Evolutionary conservation across 2,329 filamentous ascomycete genomes (phyloP).

Genomic region (Diplodia intermedia): DNA sequence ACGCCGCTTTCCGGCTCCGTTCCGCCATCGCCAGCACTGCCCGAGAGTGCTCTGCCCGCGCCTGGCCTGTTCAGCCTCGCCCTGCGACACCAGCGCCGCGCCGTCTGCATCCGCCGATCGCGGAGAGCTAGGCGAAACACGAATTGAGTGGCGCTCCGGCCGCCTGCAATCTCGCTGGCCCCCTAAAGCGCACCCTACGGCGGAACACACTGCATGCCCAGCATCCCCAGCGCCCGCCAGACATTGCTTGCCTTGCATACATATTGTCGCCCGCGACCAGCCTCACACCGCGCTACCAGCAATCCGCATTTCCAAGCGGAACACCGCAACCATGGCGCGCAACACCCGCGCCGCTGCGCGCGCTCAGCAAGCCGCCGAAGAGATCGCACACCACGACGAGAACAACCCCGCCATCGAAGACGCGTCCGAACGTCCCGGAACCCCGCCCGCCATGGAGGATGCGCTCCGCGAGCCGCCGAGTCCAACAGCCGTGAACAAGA

Average conservation of each 20-base stretch:
- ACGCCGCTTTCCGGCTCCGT: neutral
- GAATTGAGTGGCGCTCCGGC: slow-evolving; percentile 20
- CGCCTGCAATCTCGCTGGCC: slow-evolving; percentile 25
- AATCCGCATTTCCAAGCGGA: slow-evolving; percentile 14
- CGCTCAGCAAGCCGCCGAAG: slow-evolving; percentile 30
- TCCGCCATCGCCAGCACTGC: neutral
- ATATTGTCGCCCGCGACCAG: neutral
- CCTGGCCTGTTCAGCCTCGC: neutral
- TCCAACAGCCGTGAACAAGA: slow-evolving; percentile 20
- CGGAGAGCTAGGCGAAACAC: slow-evolving; percentile 14
- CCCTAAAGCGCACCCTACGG: slow-evolving; percentile 24
- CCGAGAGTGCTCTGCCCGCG: neutral
- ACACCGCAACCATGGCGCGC: slow-evolving; percentile 25
- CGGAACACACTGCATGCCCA: slow-evolving; percentile 19
- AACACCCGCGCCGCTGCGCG: slow-evolving; percentile 32
- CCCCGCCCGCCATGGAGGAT: slow-evolving; percentile 3
- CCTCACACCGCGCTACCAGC: neutral
- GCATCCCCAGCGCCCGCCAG: slow-evolving; percentile 18
- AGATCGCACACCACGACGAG: slow-evolving; percentile 5
- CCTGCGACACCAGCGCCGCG: neutral
- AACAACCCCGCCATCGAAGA: neutral
- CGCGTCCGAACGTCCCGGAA: slow-evolving; percentile 17
- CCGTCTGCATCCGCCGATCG: slow-evolving; percentile 1
- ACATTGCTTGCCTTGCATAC: slow-evolving; percentile 6
- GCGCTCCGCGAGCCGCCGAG: slow-evolving; percentile 22